A percentile compares a stretch with the other conserved stretches of the same genome.
Evolutionary conservation across 192 early-diverging fungal genomes (phyloP).

Genomic region (Entophlyctis luteolus): DNA sequence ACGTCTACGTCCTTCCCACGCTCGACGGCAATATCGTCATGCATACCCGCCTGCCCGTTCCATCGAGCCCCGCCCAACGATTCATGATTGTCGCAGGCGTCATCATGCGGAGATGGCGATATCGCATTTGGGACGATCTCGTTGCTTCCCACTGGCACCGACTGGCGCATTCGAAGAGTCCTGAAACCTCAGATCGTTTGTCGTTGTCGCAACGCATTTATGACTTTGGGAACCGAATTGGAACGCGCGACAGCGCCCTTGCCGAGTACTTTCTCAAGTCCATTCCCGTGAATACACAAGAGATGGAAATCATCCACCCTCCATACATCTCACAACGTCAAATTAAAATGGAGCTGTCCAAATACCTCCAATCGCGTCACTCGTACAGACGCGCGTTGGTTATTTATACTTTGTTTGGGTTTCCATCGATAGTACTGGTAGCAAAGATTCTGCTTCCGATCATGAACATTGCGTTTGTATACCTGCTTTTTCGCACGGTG

Average conservation of each 20-base stretch:
- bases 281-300: slow-evolving; percentile 29
- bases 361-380: slow-evolving; percentile 16
- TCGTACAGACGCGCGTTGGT: slow-evolving; percentile 28
- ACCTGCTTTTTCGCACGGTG: slow-evolving; percentile 48
- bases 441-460: slow-evolving; percentile 35
- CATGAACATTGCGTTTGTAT: slow-evolving; percentile 46
- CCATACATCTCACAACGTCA: slow-evolving; percentile 13
- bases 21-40: slow-evolving; percentile 28
- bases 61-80: not conserved
- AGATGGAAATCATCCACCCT: slow-evolving; percentile 48
- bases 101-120: not conserved
- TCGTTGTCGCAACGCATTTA: not conserved
- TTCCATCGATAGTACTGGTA: slow-evolving; percentile 36
- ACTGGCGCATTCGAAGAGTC: not conserved
- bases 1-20: slow-evolving; percentile 43
- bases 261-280: slow-evolving; percentile 50
- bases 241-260: slow-evolving; percentile 36
- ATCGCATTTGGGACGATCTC: not conserved
- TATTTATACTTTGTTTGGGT: slow-evolving; percentile 29
- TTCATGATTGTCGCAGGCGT: not conserved
- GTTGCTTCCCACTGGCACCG: slow-evolving; percentile 7
- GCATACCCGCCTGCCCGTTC: slow-evolving; percentile 12
- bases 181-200: not conserved
- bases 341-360: slow-evolving; percentile 30
- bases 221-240: slow-evolving; percentile 32